Evolutionary conservation across 768 basidiomycete genomes (phyloP).

Genomic region (Hirschioporus abietinus): DNA sequence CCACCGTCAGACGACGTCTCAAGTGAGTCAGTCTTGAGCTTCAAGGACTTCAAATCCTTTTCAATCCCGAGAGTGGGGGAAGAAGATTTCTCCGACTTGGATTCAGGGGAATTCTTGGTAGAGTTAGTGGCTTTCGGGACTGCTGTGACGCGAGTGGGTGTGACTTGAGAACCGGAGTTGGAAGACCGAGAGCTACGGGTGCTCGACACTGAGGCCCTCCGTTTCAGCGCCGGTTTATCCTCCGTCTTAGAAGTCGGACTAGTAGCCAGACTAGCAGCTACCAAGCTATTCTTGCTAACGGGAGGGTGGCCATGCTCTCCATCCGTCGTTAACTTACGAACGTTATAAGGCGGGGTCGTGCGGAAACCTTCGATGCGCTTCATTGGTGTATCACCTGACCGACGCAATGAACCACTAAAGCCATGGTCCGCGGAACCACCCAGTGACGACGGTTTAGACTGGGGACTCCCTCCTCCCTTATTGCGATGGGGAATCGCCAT

Average conservation of each 20-base stretch:
- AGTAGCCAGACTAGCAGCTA: neutral
- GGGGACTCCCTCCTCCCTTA: conserved; percentile 1
- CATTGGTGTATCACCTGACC: neutral
- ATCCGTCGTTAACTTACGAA: conserved; percentile 1
- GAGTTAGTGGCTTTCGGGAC: conserved; percentile 12
- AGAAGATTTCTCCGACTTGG: conserved; percentile 17
- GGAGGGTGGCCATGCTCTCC: neutral
- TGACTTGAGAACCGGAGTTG: conserved; percentile 1
- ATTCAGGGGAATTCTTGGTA: conserved; percentile 15
- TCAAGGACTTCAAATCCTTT: conserved; percentile 33
- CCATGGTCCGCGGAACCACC: neutral
- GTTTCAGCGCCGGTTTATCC: neutral
- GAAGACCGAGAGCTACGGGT: neutral
- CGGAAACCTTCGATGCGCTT: conserved; percentile 4
- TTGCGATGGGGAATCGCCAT: conserved; percentile 3
- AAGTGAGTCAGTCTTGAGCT: conserved; percentile 27
- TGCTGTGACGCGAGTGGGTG: conserved; percentile 16
- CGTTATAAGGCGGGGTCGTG: neutral
- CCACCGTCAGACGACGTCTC: conserved; percentile 60
- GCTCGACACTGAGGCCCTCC: neutral
- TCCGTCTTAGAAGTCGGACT: neutral
- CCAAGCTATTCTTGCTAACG: neutral
- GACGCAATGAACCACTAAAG: neutral
- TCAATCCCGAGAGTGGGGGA: conserved; percentile 31
- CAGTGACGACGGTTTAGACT: neutral